Evolutionary conservation across 2,329 filamentous ascomycete genomes (phyloP).

Genomic region (Talaromyces piceae): DNA sequence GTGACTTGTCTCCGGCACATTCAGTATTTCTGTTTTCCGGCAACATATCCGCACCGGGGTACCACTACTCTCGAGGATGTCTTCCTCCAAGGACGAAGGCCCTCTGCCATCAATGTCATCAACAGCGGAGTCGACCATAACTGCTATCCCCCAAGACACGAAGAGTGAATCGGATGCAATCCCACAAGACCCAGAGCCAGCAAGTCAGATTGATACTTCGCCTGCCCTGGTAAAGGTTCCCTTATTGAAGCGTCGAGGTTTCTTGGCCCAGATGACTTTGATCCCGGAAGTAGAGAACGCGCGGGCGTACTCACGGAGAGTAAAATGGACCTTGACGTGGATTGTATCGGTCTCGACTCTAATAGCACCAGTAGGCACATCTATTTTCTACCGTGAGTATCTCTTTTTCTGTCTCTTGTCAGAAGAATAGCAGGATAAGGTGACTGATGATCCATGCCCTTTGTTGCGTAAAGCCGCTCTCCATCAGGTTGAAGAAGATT

Average conservation of each 20-base stretch:
- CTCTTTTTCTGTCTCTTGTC: not conserved
- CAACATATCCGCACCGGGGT: not conserved
- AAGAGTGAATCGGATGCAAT: not conserved
- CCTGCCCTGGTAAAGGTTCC: slow-evolving; percentile 34
- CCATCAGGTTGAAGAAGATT: slow-evolving; percentile 52
- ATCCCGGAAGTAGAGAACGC: slow-evolving; percentile 74
- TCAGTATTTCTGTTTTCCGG: not conserved
- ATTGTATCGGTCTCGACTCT: slow-evolving; percentile 70
- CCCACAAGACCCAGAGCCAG: not conserved
- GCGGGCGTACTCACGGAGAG: slow-evolving; percentile 61
- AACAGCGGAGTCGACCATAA: not conserved
- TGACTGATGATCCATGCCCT: not conserved
- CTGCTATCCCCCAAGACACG: not conserved
- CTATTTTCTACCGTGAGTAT: slow-evolving; percentile 66
- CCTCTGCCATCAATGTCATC: not conserved
- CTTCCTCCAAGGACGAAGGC: not conserved
- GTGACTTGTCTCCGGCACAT: too few relatives aligned
- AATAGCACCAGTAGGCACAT: slow-evolving; percentile 73
- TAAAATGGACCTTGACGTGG: slow-evolving; percentile 78
- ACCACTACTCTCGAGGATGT: not conserved
- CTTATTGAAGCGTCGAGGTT: slow-evolving; percentile 54
- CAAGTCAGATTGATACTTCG: not conserved
- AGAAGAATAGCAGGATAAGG: not conserved
- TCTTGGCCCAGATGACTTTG: slow-evolving; percentile 62
- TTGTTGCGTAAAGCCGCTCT: slow-evolving; percentile 52